Base-by-base conservation (phyloP, 164 flowering plant genomes). In the Protea cynaroides region DNA sequence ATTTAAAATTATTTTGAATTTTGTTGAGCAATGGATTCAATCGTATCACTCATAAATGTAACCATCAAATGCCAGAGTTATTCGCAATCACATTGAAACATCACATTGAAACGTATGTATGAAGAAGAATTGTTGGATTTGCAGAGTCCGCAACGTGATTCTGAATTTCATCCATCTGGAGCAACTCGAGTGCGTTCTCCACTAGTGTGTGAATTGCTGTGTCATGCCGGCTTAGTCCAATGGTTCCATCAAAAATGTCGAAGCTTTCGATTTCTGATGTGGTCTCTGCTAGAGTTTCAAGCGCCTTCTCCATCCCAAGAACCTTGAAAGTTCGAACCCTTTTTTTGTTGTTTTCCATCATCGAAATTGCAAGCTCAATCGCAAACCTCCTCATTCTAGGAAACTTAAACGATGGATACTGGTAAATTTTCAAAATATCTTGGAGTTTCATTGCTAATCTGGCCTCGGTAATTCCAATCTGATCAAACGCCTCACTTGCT, bases 261-360 rank as follows among this genome's bases (percentile, higher is more conserved):
- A 89, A 91, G 79, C 84, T 89, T 70, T 94, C 99, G 0, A 91
- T 73, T 71, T 94, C 99, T 47, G 92, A 78, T 46, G 94, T 85
- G 24, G 96, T 88, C 65, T 89, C 99, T 43, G 74, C 59, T 1
- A 94, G 83, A 51, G 57, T 65, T 61, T 85, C 79, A 51, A 94
- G 87, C 75, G 84, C 93, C 67, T 65, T 60, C 74, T 78, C 82
- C 82, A 94, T 63, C 51, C 85, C 90, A 38, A 88, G 66, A 7
- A 76, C 65, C 69, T 71, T 76, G 82, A 94, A 89, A 14, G 66
- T 58, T 0, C 34, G 66, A 22, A 82, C 67, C 40, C 77, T 85
- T 57, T 70, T 44, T 25, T 61, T 47, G 13, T 82, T 81, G 56
- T 78, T 80, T 65, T 62, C 71, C 97, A 94, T 91, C 96, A 91